Evolutionary conservation across 495 filamentous ascomycete species (phyloP).

Genomic region (Pyrenopolyporus hunteri): DNA sequence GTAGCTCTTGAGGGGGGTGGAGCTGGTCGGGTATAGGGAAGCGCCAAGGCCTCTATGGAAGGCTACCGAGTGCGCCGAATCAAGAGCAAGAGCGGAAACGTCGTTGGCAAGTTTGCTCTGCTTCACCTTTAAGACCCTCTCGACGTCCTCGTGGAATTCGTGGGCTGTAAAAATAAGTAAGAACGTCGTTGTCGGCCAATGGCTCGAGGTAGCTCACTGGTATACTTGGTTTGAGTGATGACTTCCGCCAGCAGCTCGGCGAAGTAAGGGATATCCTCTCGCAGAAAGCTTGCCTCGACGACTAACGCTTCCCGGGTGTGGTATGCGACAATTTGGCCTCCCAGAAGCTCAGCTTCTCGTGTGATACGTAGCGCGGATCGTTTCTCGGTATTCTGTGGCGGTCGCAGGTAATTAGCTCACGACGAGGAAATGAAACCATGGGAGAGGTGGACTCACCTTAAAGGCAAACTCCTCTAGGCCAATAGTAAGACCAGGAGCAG

Average conservation of each 20-base stretch:
- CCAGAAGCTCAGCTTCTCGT: constrained; percentile 93
- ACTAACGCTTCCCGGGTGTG: constrained; percentile 93
- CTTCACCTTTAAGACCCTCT: constrained; percentile 70
- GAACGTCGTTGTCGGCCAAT: constrained; percentile 31
- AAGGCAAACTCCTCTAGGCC: constrained; percentile 93
- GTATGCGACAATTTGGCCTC: constrained; percentile 80
- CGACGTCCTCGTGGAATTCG: constrained; percentile 86
- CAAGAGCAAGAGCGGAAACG: constrained; percentile 74
- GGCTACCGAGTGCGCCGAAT: constrained; percentile 84
- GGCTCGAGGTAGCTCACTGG: constrained; percentile 61
- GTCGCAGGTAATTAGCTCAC: constrained; percentile 58
- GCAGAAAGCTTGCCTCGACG: constrained; percentile 89
- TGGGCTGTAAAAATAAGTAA: constrained; percentile 62
- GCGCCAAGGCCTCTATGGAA: constrained; percentile 94
- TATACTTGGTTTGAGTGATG: constrained; percentile 82
- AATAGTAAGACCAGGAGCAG: constrained; percentile 84
- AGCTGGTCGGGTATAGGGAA: constrained; percentile 70
- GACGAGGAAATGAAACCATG: constrained; percentile 12
- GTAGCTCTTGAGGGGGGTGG: constrained; percentile 76
- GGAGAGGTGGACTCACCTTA: constrained; percentile 69
- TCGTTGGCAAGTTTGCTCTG: constrained; percentile 70
- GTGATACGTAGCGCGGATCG: constrained; percentile 89
- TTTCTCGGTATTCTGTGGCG: constrained; percentile 74
- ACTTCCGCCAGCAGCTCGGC: constrained; percentile 94
- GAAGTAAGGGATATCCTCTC: constrained; percentile 96